phyloP scores from a whole-genome alignment of 257 asterid species.

The Thymus quinquecostatus region DNA sequence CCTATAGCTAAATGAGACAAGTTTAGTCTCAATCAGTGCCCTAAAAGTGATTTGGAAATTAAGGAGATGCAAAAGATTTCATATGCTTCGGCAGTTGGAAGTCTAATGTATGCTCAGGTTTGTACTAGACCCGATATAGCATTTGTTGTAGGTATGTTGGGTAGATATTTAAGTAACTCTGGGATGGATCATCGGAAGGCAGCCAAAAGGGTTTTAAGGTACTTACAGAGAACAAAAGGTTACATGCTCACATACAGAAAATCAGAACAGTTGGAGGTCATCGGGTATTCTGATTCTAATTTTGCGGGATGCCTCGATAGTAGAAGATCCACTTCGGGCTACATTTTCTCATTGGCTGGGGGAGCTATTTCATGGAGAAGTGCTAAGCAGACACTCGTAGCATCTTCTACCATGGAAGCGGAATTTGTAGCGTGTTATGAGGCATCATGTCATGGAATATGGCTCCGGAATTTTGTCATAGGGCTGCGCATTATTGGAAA shows the following conservation, averaged over 20 bases:
- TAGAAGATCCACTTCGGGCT: constrained; percentile 3
- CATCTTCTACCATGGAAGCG: constrained; percentile 9
- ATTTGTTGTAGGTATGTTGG: neutral
- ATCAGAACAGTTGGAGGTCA: neutral
- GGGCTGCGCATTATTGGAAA: neutral
- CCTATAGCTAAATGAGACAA: neutral
- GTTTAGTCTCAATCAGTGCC: neutral
- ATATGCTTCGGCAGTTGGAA: neutral
- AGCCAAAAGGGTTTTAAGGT: neutral
- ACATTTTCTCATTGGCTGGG: constrained; percentile 10
- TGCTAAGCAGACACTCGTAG: constrained; percentile 5
- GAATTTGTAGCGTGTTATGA: neutral
- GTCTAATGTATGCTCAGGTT: neutral
- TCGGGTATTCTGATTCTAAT: neutral
- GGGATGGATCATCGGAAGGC: neutral
- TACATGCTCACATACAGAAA: neutral
- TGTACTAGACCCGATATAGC: neutral
- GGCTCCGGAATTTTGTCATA: neutral
- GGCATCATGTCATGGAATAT: neutral
- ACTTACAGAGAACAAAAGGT: neutral
- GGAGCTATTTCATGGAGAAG: constrained; percentile 25
- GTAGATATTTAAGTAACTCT: neutral
- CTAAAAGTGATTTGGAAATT: neutral
- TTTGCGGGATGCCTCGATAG: neutral
- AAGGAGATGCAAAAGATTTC: neutral